Evolutionary conservation across 139 green algal genomes (phyloP).

Genomic region (Haematococcus lacustris): DNA sequence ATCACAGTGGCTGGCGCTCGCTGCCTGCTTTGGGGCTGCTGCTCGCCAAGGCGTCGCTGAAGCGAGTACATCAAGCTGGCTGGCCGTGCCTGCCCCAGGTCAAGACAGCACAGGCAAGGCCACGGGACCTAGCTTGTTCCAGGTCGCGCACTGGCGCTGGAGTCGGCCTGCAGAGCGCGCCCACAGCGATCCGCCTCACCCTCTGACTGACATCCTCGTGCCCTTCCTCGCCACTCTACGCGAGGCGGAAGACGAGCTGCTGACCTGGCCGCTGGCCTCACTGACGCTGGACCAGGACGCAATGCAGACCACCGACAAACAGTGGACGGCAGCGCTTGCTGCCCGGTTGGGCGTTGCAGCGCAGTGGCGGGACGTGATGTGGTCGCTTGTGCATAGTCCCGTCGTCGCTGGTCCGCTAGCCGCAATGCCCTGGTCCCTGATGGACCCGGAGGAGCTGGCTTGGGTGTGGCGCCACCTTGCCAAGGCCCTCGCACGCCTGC

Average conservation of each 20-base stretch:
- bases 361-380: slow-evolving; percentile 40
- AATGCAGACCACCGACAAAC: not conserved
- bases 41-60: too few relatives aligned
- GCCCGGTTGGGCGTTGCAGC: not conserved
- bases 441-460: slow-evolving; percentile 42
- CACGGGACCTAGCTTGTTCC: too few relatives aligned
- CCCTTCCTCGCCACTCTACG: slow-evolving; percentile 30
- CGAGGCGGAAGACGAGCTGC: slow-evolving; percentile 31
- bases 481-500: slow-evolving; percentile 34
- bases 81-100: too few relatives aligned
- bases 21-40: too few relatives aligned
- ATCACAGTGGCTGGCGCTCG: too few relatives aligned
- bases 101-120: too few relatives aligned
- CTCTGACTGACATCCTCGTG: slow-evolving; percentile 47
- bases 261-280: slow-evolving; percentile 1
- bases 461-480: slow-evolving; percentile 50
- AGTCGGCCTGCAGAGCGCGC: slow-evolving; percentile 39
- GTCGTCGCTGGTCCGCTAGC: too few relatives aligned
- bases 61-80: too few relatives aligned
- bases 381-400: slow-evolving; percentile 33
- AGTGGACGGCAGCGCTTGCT: not conserved
- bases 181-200: slow-evolving; percentile 35
- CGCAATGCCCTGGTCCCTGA: too few relatives aligned
- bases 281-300: too few relatives aligned
- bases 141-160: slow-evolving; percentile 52